phyloP scores from a whole-genome alignment of 345 rosid species.

The Lepidium didymum region DNA sequence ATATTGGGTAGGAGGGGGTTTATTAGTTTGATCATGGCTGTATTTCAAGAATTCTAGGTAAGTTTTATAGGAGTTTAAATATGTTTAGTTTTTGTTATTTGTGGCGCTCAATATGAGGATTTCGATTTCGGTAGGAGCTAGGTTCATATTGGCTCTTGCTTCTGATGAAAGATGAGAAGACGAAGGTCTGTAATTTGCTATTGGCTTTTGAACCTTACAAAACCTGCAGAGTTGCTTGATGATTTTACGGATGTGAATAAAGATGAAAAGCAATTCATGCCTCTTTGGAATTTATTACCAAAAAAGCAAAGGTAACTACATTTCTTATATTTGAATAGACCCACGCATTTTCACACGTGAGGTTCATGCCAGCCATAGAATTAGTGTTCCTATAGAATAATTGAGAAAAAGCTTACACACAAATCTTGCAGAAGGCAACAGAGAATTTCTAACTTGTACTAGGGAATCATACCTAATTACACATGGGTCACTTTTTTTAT shows the following conservation, averaged over 20 bases:
- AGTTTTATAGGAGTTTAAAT: not conserved
- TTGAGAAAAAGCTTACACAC: too few species aligned
- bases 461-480: too few species aligned
- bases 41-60: not conserved
- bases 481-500: too few species aligned
- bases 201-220: not conserved
- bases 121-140: too few species aligned
- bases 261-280: slow-evolving; percentile 83
- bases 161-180: too few species aligned
- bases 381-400: not conserved
- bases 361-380: not conserved
- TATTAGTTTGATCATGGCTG: not conserved
- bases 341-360: not conserved
- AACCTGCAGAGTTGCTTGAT: slow-evolving; percentile 86
- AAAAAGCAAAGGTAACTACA: slow-evolving; percentile 64
- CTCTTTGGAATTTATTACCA: slow-evolving; percentile 90
- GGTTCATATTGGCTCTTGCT: too few species aligned
- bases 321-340: not conserved
- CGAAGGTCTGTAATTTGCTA: slow-evolving; percentile 9
- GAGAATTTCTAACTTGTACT: too few species aligned
- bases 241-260: slow-evolving; percentile 89
- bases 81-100: too few species aligned
- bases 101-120: too few species aligned
- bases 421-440: too few species aligned
- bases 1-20: not conserved